A percentile compares a stretch with the other conserved stretches of the same genome.
Evolutionary conservation across 768 basidiomycete genomes (phyloP).

Genomic region (Auriscalpium microsporum): DNA sequence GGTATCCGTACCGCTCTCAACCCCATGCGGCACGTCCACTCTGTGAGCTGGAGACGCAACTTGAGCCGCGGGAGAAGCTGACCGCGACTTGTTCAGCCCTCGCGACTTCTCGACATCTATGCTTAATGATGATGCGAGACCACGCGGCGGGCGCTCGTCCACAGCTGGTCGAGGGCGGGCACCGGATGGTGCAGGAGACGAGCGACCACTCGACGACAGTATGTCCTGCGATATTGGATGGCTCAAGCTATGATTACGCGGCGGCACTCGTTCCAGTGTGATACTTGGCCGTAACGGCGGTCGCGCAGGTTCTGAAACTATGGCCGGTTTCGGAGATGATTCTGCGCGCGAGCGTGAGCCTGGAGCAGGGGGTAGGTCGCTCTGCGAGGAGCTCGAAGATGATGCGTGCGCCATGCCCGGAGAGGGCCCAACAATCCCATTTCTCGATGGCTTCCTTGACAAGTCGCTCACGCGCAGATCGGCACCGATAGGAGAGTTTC

Average conservation of each 20-base stretch:
- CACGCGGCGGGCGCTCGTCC: constrained; percentile 19
- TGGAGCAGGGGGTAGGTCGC: background rate
- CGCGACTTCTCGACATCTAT: constrained; percentile 22
- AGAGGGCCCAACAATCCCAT: background rate
- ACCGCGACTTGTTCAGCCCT: background rate
- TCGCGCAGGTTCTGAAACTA: constrained; percentile 18
- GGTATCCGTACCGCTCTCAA: constrained; percentile 70
- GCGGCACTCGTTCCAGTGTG: constrained; percentile 13
- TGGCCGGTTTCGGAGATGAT: background rate
- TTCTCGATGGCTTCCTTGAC: constrained; percentile 2
- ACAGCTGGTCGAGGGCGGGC: constrained; percentile 19
- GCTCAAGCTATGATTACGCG: constrained; percentile 10
- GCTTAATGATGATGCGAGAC: constrained; percentile 18
- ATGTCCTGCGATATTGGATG: background rate
- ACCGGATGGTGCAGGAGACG: background rate
- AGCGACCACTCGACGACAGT: background rate
- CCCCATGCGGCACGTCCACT: constrained; percentile 61
- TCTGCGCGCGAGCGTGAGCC: constrained; percentile 5
- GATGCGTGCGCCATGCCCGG: background rate
- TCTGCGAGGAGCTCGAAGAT: background rate
- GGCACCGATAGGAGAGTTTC: background rate
- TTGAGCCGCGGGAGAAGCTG: constrained; percentile 5
- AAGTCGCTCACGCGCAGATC: constrained; percentile 1
- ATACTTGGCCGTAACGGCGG: constrained; percentile 14
- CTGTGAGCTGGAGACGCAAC: constrained; percentile 32